phyloP scores from a whole-genome alignment of 2,329 filamentous ascomycete species.

The Penicillium vulpinum region DNA sequence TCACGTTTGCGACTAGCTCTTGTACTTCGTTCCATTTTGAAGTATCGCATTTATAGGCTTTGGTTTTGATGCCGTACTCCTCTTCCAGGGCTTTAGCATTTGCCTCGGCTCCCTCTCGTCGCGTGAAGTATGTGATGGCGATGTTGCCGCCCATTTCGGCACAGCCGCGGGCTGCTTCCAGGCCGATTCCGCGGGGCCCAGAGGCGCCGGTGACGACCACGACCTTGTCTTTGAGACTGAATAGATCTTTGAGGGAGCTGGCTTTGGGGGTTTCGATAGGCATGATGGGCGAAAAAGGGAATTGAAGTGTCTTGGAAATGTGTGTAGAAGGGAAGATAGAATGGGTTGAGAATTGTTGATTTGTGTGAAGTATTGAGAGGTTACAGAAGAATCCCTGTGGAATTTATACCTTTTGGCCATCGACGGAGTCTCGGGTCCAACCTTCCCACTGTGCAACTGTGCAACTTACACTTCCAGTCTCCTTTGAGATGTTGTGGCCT shows the following conservation, averaged over 20 bases:
- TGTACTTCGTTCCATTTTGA: conserved; percentile 58
- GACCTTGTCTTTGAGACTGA: conserved; percentile 51
- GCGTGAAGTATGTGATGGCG: conserved; percentile 67
- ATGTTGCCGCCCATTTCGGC: conserved; percentile 65
- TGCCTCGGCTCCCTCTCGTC: conserved; percentile 62
- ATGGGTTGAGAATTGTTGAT: background rate
- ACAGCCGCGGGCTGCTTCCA: conserved; percentile 64
- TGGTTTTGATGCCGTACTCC: conserved; percentile 64
- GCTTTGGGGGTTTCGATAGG: conserved; percentile 40
- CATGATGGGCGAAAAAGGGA: conserved; percentile 28
- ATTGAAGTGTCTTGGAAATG: background rate
- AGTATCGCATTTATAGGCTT: conserved; percentile 67
- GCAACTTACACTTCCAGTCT: background rate
- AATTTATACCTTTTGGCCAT: background rate
- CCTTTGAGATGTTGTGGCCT: background rate
- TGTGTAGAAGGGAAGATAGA: background rate
- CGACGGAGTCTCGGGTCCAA: background rate
- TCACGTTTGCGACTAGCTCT: conserved; percentile 59
- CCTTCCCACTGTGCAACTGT: background rate
- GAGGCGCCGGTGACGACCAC: conserved; percentile 52
- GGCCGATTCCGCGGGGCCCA: conserved; percentile 67
- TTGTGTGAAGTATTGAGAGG: background rate
- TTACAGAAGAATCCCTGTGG: background rate
- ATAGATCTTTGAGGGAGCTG: conserved; percentile 40
- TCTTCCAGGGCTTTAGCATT: conserved; percentile 63